These are phyloP conservation scores for Tieghemostelium lacteum DNA, from an alignment of 78 protist genomes.

Conservation along the genomic window DNA sequence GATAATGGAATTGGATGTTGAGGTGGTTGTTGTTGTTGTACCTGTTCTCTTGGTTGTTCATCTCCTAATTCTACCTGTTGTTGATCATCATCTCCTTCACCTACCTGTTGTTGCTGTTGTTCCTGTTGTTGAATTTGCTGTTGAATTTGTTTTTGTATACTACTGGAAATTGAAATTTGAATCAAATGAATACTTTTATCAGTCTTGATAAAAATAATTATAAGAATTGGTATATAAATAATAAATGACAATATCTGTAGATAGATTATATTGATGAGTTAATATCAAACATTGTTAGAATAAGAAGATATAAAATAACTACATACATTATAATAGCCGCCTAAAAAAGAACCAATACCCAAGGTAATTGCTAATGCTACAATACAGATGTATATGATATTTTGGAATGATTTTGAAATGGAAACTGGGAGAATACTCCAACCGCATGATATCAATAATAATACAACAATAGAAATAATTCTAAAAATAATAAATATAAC, in stretches of 20 bases:
- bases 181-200: neutral
- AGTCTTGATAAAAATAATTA: slow-evolving; percentile 11
- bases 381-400: neutral
- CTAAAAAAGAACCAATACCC: neutral
- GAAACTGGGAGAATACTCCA: slow-evolving; percentile 16
- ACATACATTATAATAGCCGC: slow-evolving; percentile 31
- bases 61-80: no score
- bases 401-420: neutral
- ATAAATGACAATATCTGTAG: slow-evolving; percentile 23
- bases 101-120: slow-evolving; percentile 7
- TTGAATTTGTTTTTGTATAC: neutral
- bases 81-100: neutral
- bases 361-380: neutral
- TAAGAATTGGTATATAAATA: slow-evolving; percentile 33
- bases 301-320: neutral
- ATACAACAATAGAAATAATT: slow-evolving; percentile 11
- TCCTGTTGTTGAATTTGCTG: no score
- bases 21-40: neutral
- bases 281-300: neutral
- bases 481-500: slow-evolving; percentile 16
- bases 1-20: no score
- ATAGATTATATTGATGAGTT: neutral
- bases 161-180: neutral
- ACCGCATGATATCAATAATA: slow-evolving; percentile 38
- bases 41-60: no score